A percentile compares a stretch with the other conserved stretches of the same genome.
Conservation (phyloP, 2,329 filamentous ascomycete genomes). For the Botryotinia narcissicola region DNA sequence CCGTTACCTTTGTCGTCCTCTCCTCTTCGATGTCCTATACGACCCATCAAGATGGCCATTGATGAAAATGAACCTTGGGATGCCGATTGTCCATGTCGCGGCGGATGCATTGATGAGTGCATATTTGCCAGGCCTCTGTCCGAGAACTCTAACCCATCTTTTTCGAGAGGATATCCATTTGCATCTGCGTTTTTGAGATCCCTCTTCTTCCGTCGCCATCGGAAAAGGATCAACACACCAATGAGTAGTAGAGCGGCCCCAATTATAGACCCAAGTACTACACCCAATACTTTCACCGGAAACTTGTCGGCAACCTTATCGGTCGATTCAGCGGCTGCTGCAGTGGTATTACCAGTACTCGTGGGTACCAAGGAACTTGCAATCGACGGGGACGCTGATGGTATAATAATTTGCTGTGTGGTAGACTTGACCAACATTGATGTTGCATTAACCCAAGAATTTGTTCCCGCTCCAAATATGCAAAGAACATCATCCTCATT, state of each 20-base stretch:
- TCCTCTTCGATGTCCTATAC: conserved; percentile 48
- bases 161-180: conserved; percentile 55
- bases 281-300: conserved; percentile 67
- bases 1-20: conserved; percentile 47
- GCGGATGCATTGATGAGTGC: conserved; percentile 38
- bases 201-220: conserved; percentile 57
- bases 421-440: conserved; percentile 32
- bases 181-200: conserved; percentile 48
- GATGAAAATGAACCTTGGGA: conserved; percentile 61
- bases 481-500: conserved; percentile 59
- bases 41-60: conserved; percentile 65
- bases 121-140: conserved; percentile 44
- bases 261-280: conserved; percentile 77
- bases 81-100: conserved; percentile 48
- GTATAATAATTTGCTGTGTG: conserved; percentile 23
- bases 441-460: conserved; percentile 74
- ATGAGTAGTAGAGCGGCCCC: conserved; percentile 55
- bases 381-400: conserved; percentile 19
- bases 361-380: conserved; percentile 30
- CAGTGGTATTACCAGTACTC: conserved; percentile 36
- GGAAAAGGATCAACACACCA: conserved; percentile 65
- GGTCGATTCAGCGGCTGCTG: conserved; percentile 22
- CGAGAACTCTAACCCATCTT: conserved; percentile 51
- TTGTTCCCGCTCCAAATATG: conserved; percentile 73
- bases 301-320: conserved; percentile 33